Evolutionary conservation across 1,284 basidiomycete genomes (phyloP).

Genomic region (Heliocybe sulcata): DNA sequence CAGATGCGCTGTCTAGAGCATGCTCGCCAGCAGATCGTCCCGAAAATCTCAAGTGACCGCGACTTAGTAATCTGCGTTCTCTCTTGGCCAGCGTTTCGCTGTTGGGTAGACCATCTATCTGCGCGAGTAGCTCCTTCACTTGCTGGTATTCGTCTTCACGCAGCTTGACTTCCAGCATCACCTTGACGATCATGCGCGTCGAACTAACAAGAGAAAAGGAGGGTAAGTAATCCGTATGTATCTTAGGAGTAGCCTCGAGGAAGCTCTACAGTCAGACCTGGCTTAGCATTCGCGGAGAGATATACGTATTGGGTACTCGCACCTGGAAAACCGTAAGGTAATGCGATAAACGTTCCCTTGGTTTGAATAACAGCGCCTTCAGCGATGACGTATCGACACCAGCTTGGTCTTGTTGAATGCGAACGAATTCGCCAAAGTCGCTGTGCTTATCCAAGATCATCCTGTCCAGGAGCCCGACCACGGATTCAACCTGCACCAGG

Average conservation of each 20-base stretch:
- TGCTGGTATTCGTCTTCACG: constrained; percentile 79
- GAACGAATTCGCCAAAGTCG: constrained; percentile 82
- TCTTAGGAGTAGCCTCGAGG: constrained; percentile 57
- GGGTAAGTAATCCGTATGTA: constrained; percentile 61
- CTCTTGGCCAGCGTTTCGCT: constrained; percentile 49
- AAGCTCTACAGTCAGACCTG: constrained; percentile 39
- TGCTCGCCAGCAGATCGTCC: not conserved
- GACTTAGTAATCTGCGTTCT: constrained; percentile 66
- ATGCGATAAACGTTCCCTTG: constrained; percentile 63
- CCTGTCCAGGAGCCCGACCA: constrained; percentile 46
- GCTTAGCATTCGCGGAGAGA: not conserved
- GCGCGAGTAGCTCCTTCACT: constrained; percentile 52
- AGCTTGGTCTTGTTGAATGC: constrained; percentile 54
- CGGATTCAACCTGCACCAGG: constrained; percentile 62
- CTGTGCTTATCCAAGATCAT: constrained; percentile 45
- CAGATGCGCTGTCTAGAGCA: not conserved
- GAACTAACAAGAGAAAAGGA: constrained; percentile 61
- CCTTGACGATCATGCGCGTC: constrained; percentile 62
- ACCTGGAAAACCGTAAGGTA: constrained; percentile 76
- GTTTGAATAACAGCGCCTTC: constrained; percentile 65
- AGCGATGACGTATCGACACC: constrained; percentile 58
- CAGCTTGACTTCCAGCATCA: constrained; percentile 76
- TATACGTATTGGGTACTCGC: constrained; percentile 19
- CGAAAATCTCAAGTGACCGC: constrained; percentile 43
- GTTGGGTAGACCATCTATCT: constrained; percentile 53